These are phyloP conservation scores for Parietichytrium sp. DNA, from an alignment of 108 stramenopile species.

Conservation along the genomic window DNA sequence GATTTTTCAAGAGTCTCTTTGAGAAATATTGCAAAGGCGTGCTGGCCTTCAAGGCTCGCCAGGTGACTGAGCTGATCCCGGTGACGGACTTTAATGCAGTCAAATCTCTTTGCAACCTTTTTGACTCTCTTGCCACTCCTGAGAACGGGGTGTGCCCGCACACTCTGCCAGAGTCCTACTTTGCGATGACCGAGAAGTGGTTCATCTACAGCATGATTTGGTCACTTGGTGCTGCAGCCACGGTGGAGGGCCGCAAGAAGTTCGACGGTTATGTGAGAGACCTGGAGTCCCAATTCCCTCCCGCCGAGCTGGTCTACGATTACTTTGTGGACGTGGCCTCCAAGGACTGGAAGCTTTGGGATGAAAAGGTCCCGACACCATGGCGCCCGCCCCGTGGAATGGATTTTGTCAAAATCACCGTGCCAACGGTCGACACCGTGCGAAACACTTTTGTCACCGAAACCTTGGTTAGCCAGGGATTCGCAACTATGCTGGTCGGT, in stretches of 20 bases:
- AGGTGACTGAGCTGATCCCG: slow-evolving; percentile 60
- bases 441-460: slow-evolving; percentile 55
- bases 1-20: slow-evolving; percentile 46
- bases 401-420: slow-evolving; percentile 61
- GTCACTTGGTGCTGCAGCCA: slow-evolving; percentile 64
- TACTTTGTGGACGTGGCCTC: slow-evolving; percentile 61
- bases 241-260: slow-evolving; percentile 49
- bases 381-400: slow-evolving; percentile 57
- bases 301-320: slow-evolving; percentile 62
- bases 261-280: slow-evolving; percentile 62
- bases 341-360: slow-evolving; percentile 64
- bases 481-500: slow-evolving; percentile 54
- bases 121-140: slow-evolving; percentile 52
- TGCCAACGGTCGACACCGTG: slow-evolving; percentile 63
- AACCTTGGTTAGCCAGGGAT: slow-evolving; percentile 41
- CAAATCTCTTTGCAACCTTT: slow-evolving; percentile 55
- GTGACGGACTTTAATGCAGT: slow-evolving; percentile 65
- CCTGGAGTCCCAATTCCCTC: slow-evolving; percentile 66
- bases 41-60: slow-evolving; percentile 53
- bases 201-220: slow-evolving; percentile 64
- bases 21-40: slow-evolving; percentile 59
- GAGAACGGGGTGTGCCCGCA: slow-evolving; percentile 43
- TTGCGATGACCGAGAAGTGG: slow-evolving; percentile 63
- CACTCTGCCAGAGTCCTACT: background rate
- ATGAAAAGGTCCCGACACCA: slow-evolving; percentile 47